These are phyloP conservation scores for Hylodesmum podocarpum DNA, from an alignment of 306 rosid genomes.

Conservation along the genomic window DNA sequence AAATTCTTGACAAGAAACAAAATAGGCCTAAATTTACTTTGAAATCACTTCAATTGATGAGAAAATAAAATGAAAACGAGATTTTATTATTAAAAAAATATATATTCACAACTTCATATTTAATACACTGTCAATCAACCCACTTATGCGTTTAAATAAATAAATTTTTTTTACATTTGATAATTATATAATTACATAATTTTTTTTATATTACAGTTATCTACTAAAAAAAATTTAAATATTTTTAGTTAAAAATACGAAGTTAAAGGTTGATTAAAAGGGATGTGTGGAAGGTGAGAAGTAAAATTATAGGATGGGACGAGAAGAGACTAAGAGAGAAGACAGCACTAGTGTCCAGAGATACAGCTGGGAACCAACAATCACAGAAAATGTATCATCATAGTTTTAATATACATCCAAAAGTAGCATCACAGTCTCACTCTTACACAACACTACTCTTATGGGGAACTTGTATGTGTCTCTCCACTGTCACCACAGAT, in stretches of 20 bases:
- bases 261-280: conserved; percentile 30
- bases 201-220: too few relatives aligned
- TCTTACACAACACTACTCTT: not conserved
- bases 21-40: conserved; percentile 1
- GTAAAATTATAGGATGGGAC: not conserved
- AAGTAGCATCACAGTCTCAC: conserved; percentile 17
- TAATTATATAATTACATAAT: too few relatives aligned
- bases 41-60: conserved; percentile 1
- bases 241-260: too few relatives aligned
- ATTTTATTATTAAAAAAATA: not conserved
- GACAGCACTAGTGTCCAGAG: conserved; percentile 42
- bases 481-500: not conserved
- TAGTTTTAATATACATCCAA: conserved; percentile 34
- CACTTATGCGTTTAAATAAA: too few relatives aligned
- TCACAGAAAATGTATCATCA: conserved; percentile 28
- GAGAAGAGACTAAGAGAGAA: conserved; percentile 4
- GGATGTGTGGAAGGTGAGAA: conserved; percentile 15
- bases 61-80: not conserved
- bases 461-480: not conserved
- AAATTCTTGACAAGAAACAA: not conserved
- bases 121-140: too few relatives aligned
- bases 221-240: too few relatives aligned
- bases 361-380: conserved; percentile 71
- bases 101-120: too few relatives aligned
- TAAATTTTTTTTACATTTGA: too few relatives aligned